Conservation (phyloP, 768 basidiomycete species). For the Calocybe indica region DNA sequence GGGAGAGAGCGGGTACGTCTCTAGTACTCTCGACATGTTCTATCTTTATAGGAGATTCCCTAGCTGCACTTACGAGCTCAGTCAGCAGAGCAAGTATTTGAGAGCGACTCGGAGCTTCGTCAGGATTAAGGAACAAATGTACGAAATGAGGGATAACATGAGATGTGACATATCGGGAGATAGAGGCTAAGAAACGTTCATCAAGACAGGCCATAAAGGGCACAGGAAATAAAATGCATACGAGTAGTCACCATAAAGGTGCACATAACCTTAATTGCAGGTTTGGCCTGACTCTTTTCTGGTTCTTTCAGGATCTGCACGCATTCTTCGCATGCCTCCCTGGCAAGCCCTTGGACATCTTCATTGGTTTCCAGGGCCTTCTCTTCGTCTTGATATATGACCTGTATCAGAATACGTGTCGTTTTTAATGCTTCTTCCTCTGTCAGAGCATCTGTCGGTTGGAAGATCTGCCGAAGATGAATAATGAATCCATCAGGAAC, state of each 20-base stretch:
- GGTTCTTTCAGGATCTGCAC: slow-evolving; percentile 77
- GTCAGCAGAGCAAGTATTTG: slow-evolving; percentile 63
- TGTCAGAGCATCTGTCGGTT: slow-evolving; percentile 75
- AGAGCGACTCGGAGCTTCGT: slow-evolving; percentile 60
- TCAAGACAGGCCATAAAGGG: background rate
- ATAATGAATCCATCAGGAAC: background rate
- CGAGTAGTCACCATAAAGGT: slow-evolving; percentile 74
- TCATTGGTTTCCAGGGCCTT: slow-evolving; percentile 29
- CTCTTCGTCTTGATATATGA: slow-evolving; percentile 54
- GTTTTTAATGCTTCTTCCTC: slow-evolving; percentile 72
- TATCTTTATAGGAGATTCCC: slow-evolving; percentile 29
- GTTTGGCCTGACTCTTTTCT: slow-evolving; percentile 88
- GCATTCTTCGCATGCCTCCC: slow-evolving; percentile 77
- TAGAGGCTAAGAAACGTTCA: slow-evolving; percentile 42
- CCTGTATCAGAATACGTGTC: slow-evolving; percentile 64
- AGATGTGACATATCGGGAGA: slow-evolving; percentile 61
- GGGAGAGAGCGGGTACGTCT: slow-evolving; percentile 34
- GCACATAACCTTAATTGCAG: slow-evolving; percentile 80
- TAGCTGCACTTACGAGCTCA: slow-evolving; percentile 53
- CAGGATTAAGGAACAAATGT: slow-evolving; percentile 65
- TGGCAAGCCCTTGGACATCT: slow-evolving; percentile 54
- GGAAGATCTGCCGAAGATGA: slow-evolving; percentile 64
- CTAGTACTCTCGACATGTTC: slow-evolving; percentile 12
- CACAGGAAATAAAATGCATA: slow-evolving; percentile 32
- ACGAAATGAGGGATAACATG: slow-evolving; percentile 74